Evolutionary conservation across 352 stramenopile genomes (phyloP), one percentile per base, ranked within the genome.

Genomic region (Lagenidium giganteum): DNA sequence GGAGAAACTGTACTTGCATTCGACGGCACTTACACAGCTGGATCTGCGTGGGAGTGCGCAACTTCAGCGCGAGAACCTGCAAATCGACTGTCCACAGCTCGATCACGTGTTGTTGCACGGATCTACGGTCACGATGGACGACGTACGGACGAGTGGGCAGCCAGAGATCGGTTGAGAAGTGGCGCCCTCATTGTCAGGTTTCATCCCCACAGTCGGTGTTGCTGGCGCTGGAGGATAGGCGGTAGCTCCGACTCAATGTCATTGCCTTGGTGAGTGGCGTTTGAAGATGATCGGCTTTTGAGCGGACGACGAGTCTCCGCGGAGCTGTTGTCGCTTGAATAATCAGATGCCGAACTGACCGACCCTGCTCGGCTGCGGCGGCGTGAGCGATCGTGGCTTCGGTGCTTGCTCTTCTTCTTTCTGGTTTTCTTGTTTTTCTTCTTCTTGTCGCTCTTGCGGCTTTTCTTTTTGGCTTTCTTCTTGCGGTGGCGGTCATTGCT

Each of bases 1-100:
- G 34, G 76, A 57, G 18, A 60, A 83, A 23, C 36, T 87, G 36
- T 73, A 69, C 34, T 55, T 90, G 22, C 63, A 61, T 16, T 72
- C 71, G 8, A 43, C 51, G 16, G 57, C 62, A 5, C 52, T 90
- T 5, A 52, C 43, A 3, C 36, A 44, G 14, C 47, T 87, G 13
- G 72, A 71, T 16, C 47, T 90, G 2, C 61, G 48, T n/a, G 70
- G 66, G 11, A 81, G 70, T 38, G 55, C 29, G 5, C 60, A 67
- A 30, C 53, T 90, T 3, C 40, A 44, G 32, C 61, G 39, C 5
- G 51, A 58, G 39, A 67, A 64, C 16, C 54, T 66, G 0, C 53
- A 43, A 13, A 41, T 83, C 25, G 33, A 63, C 7, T 87, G 71
- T 12, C 67, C 73, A 4, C 62, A 57, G 20, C 49, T 87, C 23